Percentiles rank a stretch among this genome's conserved stretches.
Conservation (phyloP, 352 stramenopile species). For the Pythium folliculosum region DNA sequence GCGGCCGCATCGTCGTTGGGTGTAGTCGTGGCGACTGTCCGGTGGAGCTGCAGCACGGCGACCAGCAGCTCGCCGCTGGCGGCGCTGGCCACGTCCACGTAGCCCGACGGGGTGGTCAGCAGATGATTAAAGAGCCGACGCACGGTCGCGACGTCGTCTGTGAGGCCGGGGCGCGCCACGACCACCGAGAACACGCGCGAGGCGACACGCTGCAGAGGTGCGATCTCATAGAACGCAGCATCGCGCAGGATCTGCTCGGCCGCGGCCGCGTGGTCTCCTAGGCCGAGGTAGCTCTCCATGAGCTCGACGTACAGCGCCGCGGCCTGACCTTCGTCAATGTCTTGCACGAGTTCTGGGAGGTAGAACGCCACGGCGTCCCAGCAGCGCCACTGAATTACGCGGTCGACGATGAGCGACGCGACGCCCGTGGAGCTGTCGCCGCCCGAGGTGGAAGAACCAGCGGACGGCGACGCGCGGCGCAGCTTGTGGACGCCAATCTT, state of each 20-base stretch:
- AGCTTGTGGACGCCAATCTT: conserved; percentile 81
- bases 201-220: conserved; percentile 42
- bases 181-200: conserved; percentile 35
- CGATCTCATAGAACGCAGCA: conserved; percentile 84
- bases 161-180: background rate
- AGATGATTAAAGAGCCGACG: conserved; percentile 25
- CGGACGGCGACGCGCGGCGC: conserved; percentile 23
- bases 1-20: background rate
- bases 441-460: background rate
- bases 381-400: conserved; percentile 59
- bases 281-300: conserved; percentile 17
- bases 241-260: conserved; percentile 55
- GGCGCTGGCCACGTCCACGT: conserved; percentile 6
- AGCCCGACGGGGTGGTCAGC: conserved; percentile 20
- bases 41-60: conserved; percentile 16
- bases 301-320: conserved; percentile 19
- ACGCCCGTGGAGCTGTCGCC: conserved; percentile 24
- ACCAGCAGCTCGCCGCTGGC: conserved; percentile 15
- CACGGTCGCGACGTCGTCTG: background rate
- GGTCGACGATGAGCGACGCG: conserved; percentile 54
- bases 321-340: conserved; percentile 23
- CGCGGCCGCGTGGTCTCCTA: conserved; percentile 11
- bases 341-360: conserved; percentile 58
- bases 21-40: conserved; percentile 7
- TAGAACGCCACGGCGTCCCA: conserved; percentile 78